These are phyloP conservation scores for Zygotorulaspora florentina DNA, from an alignment of 805 yeast genomes.

Conservation along the genomic window DNA sequence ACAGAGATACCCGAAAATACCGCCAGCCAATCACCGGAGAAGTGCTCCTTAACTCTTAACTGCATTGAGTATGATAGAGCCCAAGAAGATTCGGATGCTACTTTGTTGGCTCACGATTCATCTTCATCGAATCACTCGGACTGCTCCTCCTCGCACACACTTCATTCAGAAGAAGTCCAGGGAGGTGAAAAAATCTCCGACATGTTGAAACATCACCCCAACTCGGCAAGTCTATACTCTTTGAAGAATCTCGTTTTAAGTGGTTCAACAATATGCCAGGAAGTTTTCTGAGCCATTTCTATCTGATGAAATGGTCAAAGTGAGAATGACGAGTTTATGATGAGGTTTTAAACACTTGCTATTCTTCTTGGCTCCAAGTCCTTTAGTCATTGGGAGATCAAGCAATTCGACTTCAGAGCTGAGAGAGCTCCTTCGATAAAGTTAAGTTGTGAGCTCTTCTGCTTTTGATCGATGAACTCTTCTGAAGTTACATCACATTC, in stretches of 20 bases:
- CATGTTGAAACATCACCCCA: constrained; percentile 1
- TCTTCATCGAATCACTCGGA: constrained; percentile 13
- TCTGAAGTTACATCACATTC: no score
- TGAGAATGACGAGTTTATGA: not conserved
- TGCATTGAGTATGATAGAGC: not conserved
- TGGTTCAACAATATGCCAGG: constrained; percentile 20
- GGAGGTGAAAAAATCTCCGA: constrained; percentile 5
- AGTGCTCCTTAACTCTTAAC: not conserved
- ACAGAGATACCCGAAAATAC: constrained; percentile 3
- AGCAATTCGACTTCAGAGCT: no score
- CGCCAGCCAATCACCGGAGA: not conserved
- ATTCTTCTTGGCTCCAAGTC: no score
- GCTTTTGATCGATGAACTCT: no score
- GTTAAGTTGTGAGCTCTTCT: no score
- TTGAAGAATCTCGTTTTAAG: constrained; percentile 15
- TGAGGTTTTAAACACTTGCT: no score
- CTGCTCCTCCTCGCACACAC: constrained; percentile 10
- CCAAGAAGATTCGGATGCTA: constrained; percentile 11
- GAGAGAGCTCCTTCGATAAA: no score
- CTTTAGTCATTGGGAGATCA: no score
- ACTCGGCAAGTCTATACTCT: constrained; percentile 15
- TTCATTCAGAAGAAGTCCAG: constrained; percentile 9
- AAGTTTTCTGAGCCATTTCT: not conserved
- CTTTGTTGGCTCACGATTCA: constrained; percentile 7
- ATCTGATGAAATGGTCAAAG: not conserved